Conservation (phyloP, 345 rosid genomes). For the Litchi chinensis region DNA sequence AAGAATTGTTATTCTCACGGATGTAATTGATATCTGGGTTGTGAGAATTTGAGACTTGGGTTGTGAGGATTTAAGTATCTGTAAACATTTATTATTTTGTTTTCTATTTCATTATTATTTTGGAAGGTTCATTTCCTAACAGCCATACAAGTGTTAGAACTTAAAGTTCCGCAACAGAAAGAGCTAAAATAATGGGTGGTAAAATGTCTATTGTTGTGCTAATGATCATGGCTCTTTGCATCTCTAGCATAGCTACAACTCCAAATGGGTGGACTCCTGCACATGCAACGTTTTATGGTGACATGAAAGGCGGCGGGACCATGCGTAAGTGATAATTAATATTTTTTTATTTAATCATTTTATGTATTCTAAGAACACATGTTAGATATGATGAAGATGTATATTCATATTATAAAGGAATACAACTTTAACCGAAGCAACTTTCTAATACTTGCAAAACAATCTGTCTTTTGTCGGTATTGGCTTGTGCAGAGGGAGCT, state of each 20-base stretch:
- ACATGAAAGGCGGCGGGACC: constrained; percentile 4
- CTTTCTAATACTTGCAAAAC: no score
- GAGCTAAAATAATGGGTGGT: neutral
- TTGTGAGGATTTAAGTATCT: no score
- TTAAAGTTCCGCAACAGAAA: neutral
- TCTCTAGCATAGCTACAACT: neutral
- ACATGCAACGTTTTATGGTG: constrained; percentile 20
- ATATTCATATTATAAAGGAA: neutral
- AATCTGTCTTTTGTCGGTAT: neutral
- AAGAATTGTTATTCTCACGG: no score
- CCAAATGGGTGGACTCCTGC: neutral
- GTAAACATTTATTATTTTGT: no score
- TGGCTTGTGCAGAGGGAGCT: constrained; percentile 30
- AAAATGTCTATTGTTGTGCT: neutral
- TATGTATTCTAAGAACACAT: no score
- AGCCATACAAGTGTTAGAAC: neutral
- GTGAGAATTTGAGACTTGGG: no score
- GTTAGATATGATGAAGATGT: no score
- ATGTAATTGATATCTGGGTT: no score
- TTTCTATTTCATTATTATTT: no score
- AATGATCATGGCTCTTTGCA: neutral
- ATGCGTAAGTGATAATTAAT: constrained; percentile 4
- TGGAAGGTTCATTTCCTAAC: no score
- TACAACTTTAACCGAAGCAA: no score
- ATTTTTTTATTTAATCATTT: neutral